Conservation (phyloP, 257 asterid genomes). For the Striga asiatica region DNA sequence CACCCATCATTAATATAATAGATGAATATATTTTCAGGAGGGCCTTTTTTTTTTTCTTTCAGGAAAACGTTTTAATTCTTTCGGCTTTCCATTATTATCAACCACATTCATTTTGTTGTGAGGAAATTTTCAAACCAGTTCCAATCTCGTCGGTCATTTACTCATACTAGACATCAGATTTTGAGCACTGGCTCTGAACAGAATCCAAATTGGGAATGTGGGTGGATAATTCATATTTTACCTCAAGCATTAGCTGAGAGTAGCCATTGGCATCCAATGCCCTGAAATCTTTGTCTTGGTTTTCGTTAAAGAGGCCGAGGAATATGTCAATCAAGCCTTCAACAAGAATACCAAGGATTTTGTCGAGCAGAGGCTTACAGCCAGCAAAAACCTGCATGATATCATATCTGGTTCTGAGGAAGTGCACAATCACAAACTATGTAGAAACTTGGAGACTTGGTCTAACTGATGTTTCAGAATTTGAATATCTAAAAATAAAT, state of each 20-base stretch:
- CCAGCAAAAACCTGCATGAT: conserved; percentile 76
- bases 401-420: conserved; percentile 8
- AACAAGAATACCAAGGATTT: conserved; percentile 86
- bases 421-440: background rate
- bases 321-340: conserved; percentile 91
- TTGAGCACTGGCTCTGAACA: background rate
- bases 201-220: background rate
- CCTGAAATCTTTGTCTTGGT: conserved; percentile 47
- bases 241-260: conserved; percentile 98
- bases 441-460: too few species aligned
- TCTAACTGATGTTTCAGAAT: too few species aligned
- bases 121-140: background rate
- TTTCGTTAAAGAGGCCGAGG: conserved; percentile 75
- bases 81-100: background rate
- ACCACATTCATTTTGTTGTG: background rate
- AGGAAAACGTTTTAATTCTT: background rate
- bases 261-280: conserved; percentile 86
- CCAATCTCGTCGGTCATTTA: too few species aligned
- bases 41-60: background rate
- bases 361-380: conserved; percentile 86
- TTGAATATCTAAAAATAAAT: background rate
- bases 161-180: too few species aligned
- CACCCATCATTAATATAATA: background rate
- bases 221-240: conserved; percentile 14
- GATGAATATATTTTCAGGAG: background rate